These are phyloP conservation scores for Populus davidiana DNA, from an alignment of 345 rosid species.

Conservation along the genomic window DNA sequence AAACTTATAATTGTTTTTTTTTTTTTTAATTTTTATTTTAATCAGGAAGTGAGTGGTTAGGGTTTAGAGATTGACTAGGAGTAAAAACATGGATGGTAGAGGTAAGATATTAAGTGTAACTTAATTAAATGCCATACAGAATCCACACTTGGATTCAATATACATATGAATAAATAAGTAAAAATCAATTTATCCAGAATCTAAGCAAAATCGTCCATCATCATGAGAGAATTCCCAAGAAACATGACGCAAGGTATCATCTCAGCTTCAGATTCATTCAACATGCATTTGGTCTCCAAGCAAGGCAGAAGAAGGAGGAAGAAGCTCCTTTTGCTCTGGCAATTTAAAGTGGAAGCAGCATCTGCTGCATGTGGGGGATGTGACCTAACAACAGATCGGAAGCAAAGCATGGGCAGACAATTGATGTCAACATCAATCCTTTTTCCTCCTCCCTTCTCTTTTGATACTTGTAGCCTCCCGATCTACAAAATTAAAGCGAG, in stretches of 20 bases:
- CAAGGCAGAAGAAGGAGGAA: no score
- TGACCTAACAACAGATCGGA: slow-evolving; percentile 12
- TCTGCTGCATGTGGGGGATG: slow-evolving; percentile 20
- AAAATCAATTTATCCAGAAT: no score
- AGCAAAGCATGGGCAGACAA: neutral
- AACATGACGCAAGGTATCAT: neutral
- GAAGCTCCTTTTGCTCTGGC: neutral
- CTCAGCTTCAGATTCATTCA: neutral
- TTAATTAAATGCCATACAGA: neutral
- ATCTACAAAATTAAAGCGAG: neutral
- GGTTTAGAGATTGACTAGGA: no score
- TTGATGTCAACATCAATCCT: slow-evolving; percentile 18
- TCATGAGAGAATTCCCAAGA: neutral
- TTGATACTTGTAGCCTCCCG: neutral
- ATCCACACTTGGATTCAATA: neutral
- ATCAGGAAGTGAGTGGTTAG: no score
- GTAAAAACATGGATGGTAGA: no score
- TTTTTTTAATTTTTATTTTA: no score
- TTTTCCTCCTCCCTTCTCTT: no score
- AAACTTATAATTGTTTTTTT: no score
- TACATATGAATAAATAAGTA: no score
- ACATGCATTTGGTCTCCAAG: neutral
- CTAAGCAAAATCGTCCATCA: neutral
- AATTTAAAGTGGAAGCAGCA: neutral
- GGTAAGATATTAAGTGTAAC: neutral